These are phyloP conservation scores for Citrullus mucosospermus DNA, from an alignment of 306 rosid species.

Conservation along the genomic window DNA sequence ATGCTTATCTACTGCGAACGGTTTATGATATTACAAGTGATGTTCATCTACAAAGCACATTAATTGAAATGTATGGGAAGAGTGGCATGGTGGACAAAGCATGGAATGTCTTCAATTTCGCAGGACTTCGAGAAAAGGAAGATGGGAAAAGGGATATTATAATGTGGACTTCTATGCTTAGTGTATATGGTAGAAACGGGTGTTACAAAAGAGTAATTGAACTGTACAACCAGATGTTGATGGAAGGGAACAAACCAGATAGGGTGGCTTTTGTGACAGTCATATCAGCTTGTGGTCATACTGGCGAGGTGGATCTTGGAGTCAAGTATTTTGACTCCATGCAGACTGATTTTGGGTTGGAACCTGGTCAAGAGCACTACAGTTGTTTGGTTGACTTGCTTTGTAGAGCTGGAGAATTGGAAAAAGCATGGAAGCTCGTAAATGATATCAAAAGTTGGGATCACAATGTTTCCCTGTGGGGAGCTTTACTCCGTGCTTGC, in stretches of 20 bases:
- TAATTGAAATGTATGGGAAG: conserved; percentile 74
- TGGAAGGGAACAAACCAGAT: conserved; percentile 54
- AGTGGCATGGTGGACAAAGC: conserved; percentile 56
- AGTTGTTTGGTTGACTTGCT: conserved; percentile 64
- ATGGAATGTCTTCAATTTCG: conserved; percentile 36
- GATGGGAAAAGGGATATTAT: conserved; percentile 44
- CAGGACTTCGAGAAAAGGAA: conserved; percentile 27
- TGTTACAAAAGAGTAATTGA: conserved; percentile 35
- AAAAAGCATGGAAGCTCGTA: conserved; percentile 53
- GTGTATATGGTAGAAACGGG: conserved; percentile 61
- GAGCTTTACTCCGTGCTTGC: conserved; percentile 59
- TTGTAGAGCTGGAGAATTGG: conserved; percentile 68
- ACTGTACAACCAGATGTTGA: conserved; percentile 46
- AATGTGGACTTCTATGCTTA: conserved; percentile 69
- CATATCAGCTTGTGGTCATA: conserved; percentile 60
- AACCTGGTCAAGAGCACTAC: conserved; percentile 62
- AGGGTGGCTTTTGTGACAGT: conserved; percentile 53
- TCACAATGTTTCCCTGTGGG: conserved; percentile 48
- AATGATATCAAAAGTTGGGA: conserved; percentile 19
- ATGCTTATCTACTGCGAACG: conserved; percentile 35
- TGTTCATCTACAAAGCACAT: conserved; percentile 45
- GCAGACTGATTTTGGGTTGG: conserved; percentile 39
- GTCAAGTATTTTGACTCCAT: conserved; percentile 58
- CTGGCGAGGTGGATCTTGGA: conserved; percentile 56
- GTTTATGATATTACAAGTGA: conserved; percentile 29